Evolutionary conservation across 495 filamentous ascomycete species (phyloP).

Genomic region (Penicillium antarcticum): DNA sequence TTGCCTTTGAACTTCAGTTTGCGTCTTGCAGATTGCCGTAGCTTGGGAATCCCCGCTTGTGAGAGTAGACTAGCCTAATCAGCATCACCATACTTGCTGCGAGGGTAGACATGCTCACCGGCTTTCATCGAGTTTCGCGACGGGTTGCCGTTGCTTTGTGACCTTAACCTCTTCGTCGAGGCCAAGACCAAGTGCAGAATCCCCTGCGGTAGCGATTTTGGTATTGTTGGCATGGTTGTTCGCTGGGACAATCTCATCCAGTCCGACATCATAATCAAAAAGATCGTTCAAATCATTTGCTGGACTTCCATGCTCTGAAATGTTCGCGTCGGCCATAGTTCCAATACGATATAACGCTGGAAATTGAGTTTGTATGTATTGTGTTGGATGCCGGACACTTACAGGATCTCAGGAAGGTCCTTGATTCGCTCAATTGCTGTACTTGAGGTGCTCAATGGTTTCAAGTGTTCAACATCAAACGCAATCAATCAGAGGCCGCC

Average conservation of each 20-base stretch:
- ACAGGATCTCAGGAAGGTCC: too few relatives aligned
- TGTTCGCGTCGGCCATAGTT: slow-evolving; percentile 2
- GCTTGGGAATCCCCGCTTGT: slow-evolving; percentile 75
- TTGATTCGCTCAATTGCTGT: not conserved
- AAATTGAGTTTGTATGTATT: not conserved
- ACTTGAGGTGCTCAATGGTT: too few relatives aligned
- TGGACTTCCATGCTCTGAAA: slow-evolving; percentile 11
- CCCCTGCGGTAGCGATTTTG: slow-evolving; percentile 29
- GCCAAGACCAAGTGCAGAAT: slow-evolving; percentile 49
- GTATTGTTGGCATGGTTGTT: slow-evolving; percentile 24
- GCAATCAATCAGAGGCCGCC: slow-evolving; percentile 4
- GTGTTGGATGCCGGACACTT: too few relatives aligned
- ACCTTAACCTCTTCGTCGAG: slow-evolving; percentile 87
- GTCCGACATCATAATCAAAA: slow-evolving; percentile 67
- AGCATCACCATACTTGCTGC: not conserved
- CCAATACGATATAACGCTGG: not conserved
- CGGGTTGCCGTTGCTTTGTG: slow-evolving; percentile 66
- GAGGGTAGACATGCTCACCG: slow-evolving; percentile 45
- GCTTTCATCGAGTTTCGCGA: slow-evolving; percentile 81
- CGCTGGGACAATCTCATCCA: slow-evolving; percentile 48
- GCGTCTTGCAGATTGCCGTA: slow-evolving; percentile 66
- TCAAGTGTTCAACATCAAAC: not conserved
- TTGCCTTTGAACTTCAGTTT: slow-evolving; percentile 84
- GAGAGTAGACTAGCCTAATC: slow-evolving; percentile 63
- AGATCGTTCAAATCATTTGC: slow-evolving; percentile 54